Evolutionary conservation across 2,329 filamentous ascomycete genomes (phyloP).

Genomic region (Penicillium rolfsii): DNA sequence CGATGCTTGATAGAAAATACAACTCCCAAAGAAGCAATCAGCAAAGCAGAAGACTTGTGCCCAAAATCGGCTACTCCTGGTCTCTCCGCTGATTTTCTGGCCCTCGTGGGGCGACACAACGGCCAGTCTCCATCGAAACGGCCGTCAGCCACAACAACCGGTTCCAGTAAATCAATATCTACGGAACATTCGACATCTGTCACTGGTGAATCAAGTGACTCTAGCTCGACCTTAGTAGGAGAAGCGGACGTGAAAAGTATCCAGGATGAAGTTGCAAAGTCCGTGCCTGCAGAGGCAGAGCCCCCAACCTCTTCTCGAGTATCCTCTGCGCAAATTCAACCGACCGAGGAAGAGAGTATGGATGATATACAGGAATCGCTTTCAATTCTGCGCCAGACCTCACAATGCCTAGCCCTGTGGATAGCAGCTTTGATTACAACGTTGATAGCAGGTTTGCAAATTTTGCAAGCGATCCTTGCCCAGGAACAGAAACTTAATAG

Average conservation of each 20-base stretch:
- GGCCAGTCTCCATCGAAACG: not conserved
- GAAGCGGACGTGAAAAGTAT: not conserved
- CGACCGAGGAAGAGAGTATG: not conserved
- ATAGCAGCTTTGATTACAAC: not conserved
- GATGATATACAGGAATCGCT: not conserved
- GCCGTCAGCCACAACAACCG: not conserved
- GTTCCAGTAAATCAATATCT: not conserved
- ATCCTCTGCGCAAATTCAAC: not conserved
- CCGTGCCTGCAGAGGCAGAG: not conserved
- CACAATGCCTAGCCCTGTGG: not conserved
- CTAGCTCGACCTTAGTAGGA: not conserved
- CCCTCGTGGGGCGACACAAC: not conserved
- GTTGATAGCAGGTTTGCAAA: not conserved
- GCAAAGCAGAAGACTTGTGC: not conserved
- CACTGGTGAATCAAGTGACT: not conserved
- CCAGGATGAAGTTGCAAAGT: not conserved
- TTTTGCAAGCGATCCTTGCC: not conserved
- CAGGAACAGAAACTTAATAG: not conserved
- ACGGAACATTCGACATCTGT: not conserved
- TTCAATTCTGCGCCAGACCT: not conserved
- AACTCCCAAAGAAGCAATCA: too few relatives aligned
- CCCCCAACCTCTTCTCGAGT: not conserved
- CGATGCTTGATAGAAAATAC: not conserved
- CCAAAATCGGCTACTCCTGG: not conserved
- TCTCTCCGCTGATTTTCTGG: not conserved